Base-by-base conservation (phyloP, 2,329 filamentous ascomycete species). In the Talaromyces sp. region DNA sequence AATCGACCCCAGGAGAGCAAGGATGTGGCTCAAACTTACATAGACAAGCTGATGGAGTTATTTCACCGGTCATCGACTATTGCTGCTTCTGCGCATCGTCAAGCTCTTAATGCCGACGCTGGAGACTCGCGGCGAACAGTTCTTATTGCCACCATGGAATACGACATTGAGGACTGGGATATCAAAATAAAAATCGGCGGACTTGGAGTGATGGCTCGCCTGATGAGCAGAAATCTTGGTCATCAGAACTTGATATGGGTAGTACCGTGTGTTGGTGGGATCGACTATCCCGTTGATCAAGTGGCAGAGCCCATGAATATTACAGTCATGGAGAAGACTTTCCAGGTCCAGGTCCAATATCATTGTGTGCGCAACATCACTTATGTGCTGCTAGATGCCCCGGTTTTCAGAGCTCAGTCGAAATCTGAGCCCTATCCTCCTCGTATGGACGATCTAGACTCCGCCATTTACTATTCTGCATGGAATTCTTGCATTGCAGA, bases 111-210 rank as follows among this genome's bases (percentile, higher is more conserved):
- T 61, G 59, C 62, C 2, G 62, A 62, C 27, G 55, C 47, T 4
- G 57, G 57, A 10, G 59, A 59, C 28, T 42, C 7, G 6, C 64
- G 76, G 19, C 76, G 82, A 22, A 86, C 80, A 15, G 81, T 87
- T 3, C 77, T 87, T 30, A 85, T 88, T 59, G 85, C 83, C 15
- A 87, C 85, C 9, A 86, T 87, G 82, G 85, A 88, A 71, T 88
- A 88, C 72, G 84, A 87, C 65, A 88, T 88, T 63, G 82, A 85
- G 60, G 85, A 88, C 68, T 87, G 85, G 82, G 77, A 73, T 27
- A 84, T 87, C 74, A 87, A 86, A 73, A 84, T 88, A 74, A 88
- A 88, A 74, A 88, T 88, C 60, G 85, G 85, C 64, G 85, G 85
- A 64, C 77, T 88, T 4, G 85, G 85, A 71, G 85, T 87, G 63